phyloP scores from a whole-genome alignment of 176 grass and related monocot species.

The Neostapfia colusana region DNA sequence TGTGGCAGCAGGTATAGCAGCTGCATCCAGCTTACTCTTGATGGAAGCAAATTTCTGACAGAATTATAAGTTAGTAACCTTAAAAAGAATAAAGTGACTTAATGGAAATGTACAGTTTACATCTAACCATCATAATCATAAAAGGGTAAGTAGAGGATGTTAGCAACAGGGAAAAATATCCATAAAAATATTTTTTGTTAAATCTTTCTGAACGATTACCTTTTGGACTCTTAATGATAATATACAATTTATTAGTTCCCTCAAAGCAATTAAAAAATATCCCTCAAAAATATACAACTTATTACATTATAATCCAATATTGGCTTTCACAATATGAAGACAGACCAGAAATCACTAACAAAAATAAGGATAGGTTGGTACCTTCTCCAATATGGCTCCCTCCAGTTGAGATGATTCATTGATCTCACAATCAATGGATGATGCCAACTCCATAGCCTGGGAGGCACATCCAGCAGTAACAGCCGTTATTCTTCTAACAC shows the following conservation, averaged over 20 bases:
- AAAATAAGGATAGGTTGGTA: constrained; percentile 23
- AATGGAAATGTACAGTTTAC: background rate
- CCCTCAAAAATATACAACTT: constrained; percentile 5
- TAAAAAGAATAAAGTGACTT: background rate
- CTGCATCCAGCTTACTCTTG: constrained; percentile 72
- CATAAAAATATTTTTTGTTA: background rate
- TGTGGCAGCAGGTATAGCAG: constrained; percentile 72
- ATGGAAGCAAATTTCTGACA: constrained; percentile 87
- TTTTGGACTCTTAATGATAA: background rate
- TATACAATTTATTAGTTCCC: background rate
- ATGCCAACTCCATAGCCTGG: constrained; percentile 64
- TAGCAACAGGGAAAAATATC: background rate
- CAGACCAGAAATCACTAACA: background rate
- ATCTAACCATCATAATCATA: constrained; percentile 8
- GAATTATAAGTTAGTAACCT: constrained; percentile 7
- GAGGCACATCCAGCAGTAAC: constrained; percentile 73
- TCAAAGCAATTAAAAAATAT: too few relatives aligned
- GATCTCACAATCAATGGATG: constrained; percentile 61
- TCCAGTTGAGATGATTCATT: constrained; percentile 54
- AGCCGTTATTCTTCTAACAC: constrained; percentile 85
- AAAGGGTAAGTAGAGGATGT: background rate
- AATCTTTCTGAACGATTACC: background rate
- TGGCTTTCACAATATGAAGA: constrained; percentile 7
- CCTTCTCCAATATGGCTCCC: constrained; percentile 70
- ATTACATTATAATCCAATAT: background rate